A percentile compares a stretch with the other conserved stretches of the same genome.
phyloP scores from a whole-genome alignment of 208 protist genomes.

The Sergeia podlipaevii region DNA sequence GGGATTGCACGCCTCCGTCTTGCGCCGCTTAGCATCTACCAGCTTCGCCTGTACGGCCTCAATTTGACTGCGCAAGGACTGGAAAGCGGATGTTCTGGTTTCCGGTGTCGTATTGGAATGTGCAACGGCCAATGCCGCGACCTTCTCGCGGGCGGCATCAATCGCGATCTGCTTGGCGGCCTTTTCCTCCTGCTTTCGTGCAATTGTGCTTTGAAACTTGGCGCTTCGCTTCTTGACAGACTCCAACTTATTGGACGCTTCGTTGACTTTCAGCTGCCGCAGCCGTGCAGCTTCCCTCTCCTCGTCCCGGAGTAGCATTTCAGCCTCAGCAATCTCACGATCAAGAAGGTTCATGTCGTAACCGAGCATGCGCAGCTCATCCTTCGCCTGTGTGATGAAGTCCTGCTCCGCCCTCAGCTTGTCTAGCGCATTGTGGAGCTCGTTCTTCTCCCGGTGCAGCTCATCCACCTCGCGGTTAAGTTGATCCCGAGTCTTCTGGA shows the following conservation, averaged over 20 bases:
- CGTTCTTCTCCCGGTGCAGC: conserved; percentile 6
- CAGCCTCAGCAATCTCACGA: conserved; percentile 1
- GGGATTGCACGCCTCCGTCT: background rate
- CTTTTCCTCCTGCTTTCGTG: background rate
- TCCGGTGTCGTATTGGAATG: conserved; percentile 1
- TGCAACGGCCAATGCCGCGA: too few relatives aligned
- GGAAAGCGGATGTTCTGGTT: background rate
- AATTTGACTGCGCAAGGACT: background rate
- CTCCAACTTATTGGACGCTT: background rate
- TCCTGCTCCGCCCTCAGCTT: conserved; percentile 15
- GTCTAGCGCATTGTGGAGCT: conserved; percentile 14
- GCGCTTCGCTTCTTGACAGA: too few relatives aligned
- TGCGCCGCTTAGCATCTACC: conserved; percentile 5
- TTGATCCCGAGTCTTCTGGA: background rate
- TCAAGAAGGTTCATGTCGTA: conserved; percentile 1
- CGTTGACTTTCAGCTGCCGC: background rate
- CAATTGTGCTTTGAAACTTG: background rate
- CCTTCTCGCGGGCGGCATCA: background rate
- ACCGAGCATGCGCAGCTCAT: background rate
- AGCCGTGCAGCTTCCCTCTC: conserved; percentile 9
- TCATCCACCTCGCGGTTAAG: background rate
- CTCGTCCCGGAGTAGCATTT: conserved; percentile 9
- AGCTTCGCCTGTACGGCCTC: conserved; percentile 11
- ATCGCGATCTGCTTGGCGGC: background rate
- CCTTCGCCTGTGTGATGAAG: background rate